These are phyloP conservation scores for Suhomyces bokatorum DNA, from an alignment of 1,139 yeast genomes.

Conservation along the genomic window DNA sequence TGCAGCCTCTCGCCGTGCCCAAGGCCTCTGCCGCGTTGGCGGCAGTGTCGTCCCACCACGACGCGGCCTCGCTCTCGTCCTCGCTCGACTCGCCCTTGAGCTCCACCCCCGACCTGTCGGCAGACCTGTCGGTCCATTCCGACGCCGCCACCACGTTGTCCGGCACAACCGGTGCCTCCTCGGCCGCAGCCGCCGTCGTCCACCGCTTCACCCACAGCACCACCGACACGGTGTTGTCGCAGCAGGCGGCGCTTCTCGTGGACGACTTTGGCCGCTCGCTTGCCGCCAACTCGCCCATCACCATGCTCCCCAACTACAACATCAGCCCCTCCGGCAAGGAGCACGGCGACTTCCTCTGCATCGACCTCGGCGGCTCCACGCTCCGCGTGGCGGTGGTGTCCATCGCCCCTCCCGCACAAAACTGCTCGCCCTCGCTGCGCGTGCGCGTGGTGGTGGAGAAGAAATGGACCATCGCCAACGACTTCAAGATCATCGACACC, in stretches of 20 bases:
- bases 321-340: slow-evolving; percentile 46
- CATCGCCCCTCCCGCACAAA: slow-evolving; percentile 22
- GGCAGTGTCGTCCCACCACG: not conserved
- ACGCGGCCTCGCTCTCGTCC: slow-evolving; percentile 5
- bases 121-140: slow-evolving; percentile 8
- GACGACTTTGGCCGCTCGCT: slow-evolving; percentile 34
- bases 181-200: slow-evolving; percentile 5
- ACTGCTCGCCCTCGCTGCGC: slow-evolving; percentile 14
- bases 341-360: slow-evolving; percentile 44
- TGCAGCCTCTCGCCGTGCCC: slow-evolving; percentile 4
- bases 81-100: slow-evolving; percentile 10
- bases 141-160: slow-evolving; percentile 4
- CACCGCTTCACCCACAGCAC: slow-evolving; percentile 14
- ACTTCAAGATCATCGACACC: slow-evolving; percentile 37
- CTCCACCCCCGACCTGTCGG: slow-evolving; percentile 9
- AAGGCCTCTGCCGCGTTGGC: not conserved
- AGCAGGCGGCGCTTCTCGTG: slow-evolving; percentile 16
- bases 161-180: not conserved
- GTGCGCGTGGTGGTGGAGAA: slow-evolving; percentile 34
- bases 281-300: slow-evolving; percentile 27
- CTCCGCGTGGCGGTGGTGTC: slow-evolving; percentile 49
- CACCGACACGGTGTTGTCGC: slow-evolving; percentile 14
- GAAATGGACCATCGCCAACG: slow-evolving; percentile 44
- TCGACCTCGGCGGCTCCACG: slow-evolving; percentile 60
- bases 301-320: slow-evolving; percentile 52